Evolutionary conservation across 1,284 basidiomycete genomes (phyloP).

Genomic region (Volvariella surrecta): DNA sequence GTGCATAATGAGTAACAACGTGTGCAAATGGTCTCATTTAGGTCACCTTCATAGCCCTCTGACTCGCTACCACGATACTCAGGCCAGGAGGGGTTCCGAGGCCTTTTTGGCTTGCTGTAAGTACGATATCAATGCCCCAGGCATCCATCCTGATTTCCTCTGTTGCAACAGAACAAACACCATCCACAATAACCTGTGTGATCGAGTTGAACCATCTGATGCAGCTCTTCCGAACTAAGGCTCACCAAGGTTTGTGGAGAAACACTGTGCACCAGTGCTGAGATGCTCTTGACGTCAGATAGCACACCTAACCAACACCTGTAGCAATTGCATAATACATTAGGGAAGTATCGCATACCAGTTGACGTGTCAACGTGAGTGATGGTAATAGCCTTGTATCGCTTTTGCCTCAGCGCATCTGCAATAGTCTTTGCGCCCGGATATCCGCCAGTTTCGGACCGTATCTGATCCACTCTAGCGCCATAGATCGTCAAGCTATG

Average conservation of each 20-base stretch:
- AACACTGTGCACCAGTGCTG: slow-evolving; percentile 58
- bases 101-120: slow-evolving; percentile 87
- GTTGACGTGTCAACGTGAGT: slow-evolving; percentile 16
- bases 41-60: slow-evolving; percentile 66
- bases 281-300: slow-evolving; percentile 68
- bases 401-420: slow-evolving; percentile 6
- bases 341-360: slow-evolving; percentile 19
- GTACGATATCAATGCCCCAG: slow-evolving; percentile 81
- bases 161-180: slow-evolving; percentile 84
- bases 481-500: slow-evolving; percentile 12
- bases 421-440: slow-evolving; percentile 8
- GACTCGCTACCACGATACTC: slow-evolving; percentile 70
- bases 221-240: neutral
- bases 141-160: slow-evolving; percentile 88
- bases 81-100: slow-evolving; percentile 86
- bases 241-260: slow-evolving; percentile 74
- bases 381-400: slow-evolving; percentile 12
- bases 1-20: too few relatives aligned
- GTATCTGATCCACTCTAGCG: slow-evolving; percentile 11
- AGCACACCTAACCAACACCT: slow-evolving; percentile 38
- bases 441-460: slow-evolving; percentile 7
- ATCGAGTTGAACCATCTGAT: neutral
- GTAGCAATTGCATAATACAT: too few relatives aligned
- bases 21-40: slow-evolving; percentile 22
- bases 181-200: slow-evolving; percentile 68